phyloP scores from a whole-genome alignment of 176 grass and related monocot species.

The Tuctoria greenei region DNA sequence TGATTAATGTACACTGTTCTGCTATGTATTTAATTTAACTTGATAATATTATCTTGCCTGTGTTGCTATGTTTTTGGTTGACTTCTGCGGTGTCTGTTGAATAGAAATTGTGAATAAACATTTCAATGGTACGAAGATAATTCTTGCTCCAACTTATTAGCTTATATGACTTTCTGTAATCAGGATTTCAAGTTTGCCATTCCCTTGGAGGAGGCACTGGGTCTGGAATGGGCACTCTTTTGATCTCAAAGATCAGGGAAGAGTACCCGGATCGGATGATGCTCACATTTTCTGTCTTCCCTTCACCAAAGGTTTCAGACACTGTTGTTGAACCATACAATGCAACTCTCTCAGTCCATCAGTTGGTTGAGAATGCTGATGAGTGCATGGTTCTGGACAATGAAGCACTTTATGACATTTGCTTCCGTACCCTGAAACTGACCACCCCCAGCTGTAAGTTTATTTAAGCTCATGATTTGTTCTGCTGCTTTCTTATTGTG shows the following conservation, averaged over 20 bases:
- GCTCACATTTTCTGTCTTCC: constrained; percentile 90
- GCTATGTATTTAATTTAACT: too few species aligned
- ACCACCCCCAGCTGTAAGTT: constrained; percentile 89
- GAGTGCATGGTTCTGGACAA: constrained; percentile 93
- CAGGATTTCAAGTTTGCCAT: constrained; percentile 88
- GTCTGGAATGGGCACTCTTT: constrained; percentile 83
- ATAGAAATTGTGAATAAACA: neutral
- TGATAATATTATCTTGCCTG: neutral
- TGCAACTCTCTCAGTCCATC: constrained; percentile 82
- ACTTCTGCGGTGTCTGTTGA: neutral
- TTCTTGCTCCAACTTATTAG: neutral
- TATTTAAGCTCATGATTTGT: constrained; percentile 6
- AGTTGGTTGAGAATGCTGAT: constrained; percentile 87
- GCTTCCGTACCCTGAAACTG: constrained; percentile 83
- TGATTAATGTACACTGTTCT: too few species aligned
- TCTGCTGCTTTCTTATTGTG: neutral
- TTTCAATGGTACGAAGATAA: too few species aligned
- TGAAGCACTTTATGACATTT: constrained; percentile 83
- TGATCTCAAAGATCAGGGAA: constrained; percentile 94
- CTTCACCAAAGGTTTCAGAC: constrained; percentile 85
- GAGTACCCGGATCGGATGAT: constrained; percentile 92
- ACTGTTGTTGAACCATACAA: constrained; percentile 90
- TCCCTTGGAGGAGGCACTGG: constrained; percentile 86
- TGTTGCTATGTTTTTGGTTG: neutral
- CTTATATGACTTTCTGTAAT: neutral